Base-by-base conservation (phyloP, 1,284 basidiomycete species). In the Apiotrichum sp. region DNA sequence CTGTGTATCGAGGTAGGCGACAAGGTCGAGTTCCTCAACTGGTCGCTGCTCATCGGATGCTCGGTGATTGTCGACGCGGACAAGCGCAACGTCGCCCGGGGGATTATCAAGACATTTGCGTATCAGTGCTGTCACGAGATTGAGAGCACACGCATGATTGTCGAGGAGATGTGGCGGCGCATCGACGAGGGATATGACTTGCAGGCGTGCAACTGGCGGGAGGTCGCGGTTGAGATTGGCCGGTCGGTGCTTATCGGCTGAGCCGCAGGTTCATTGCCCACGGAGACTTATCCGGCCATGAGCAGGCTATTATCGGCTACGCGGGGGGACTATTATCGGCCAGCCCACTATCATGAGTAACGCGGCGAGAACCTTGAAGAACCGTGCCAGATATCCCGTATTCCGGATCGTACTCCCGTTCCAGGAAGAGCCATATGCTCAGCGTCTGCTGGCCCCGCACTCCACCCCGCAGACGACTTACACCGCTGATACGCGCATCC, bases 1-100 rank as follows among this genome's bases (percentile, higher is more conserved):
- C 58, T 70, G 1, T 72, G 67, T 32, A 56, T 58, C 22, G 62
- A 65, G 22, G 68, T 64, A 3, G 68, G 70, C 2, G 69, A 69
- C 57, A 74, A 74, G 57, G 62, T 71, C 34, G 72, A 74, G 61
- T 71, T 65, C 47, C 61, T 74, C 51, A 74, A 70, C 61, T 74
- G 70, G 70, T 55, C 63, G 3, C 57, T 72, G 8, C 51, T 72
- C 39, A 63, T 71, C n/a, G 65, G 69, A 1, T 63, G 62, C 47
- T 64, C 62, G 4, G 65, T 66, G 16, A 45, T 69, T 3, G 49
- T 63, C 10, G 55, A 58, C 39, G 47, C 55, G 2, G 50, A 49
- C 16, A 56, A 62, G 47, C 65, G 72, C 34, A 56, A 67, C 38
- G 47, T 50, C 2, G 66, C 62, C 4, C 58, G 65, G 22, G 62